These are phyloP conservation scores for Panicum hallii DNA, from an alignment of 202 grass and related monocot species.

Conservation along the genomic window DNA sequence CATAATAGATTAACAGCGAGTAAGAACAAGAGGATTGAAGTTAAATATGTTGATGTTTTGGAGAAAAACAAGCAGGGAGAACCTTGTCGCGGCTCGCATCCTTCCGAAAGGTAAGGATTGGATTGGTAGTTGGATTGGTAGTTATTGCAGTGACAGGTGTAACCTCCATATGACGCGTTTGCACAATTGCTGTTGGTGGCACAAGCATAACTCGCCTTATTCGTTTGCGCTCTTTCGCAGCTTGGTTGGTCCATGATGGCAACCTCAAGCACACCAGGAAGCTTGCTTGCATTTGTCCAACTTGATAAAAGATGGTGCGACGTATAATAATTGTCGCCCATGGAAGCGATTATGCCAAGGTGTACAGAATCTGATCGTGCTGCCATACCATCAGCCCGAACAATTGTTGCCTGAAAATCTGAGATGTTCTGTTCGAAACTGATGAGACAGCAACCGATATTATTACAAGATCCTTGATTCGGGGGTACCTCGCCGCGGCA, in stretches of 20 bases:
- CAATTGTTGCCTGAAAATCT: not conserved
- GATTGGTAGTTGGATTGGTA: too few relatives aligned
- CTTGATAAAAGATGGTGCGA: too few relatives aligned
- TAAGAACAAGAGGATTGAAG: not conserved
- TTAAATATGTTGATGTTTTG: not conserved
- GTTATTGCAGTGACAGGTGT: not conserved
- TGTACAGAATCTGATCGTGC: not conserved
- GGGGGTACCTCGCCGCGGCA: not conserved
- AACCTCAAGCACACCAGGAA: accelerated
- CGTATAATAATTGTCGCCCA: too few relatives aligned
- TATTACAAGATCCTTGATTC: not conserved
- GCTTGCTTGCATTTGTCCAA: not conserved
- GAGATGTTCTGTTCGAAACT: accelerated
- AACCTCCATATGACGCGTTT: not conserved
- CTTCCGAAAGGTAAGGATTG: slow-evolving; percentile 23
- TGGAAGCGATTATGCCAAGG: too few relatives aligned
- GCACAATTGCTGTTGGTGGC: accelerated
- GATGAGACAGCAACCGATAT: slow-evolving; percentile 4
- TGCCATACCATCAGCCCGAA: not conserved
- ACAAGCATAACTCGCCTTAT: slow-evolving; percentile 13
- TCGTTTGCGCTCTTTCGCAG: not conserved
- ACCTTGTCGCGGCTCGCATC: too few relatives aligned
- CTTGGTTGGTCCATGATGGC: slow-evolving; percentile 18
- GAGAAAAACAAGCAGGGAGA: not conserved
- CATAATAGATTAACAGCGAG: not conserved